Conservation (phyloP, 2,329 filamentous ascomycete genomes). For the Stachybotrys elegans region DNA sequence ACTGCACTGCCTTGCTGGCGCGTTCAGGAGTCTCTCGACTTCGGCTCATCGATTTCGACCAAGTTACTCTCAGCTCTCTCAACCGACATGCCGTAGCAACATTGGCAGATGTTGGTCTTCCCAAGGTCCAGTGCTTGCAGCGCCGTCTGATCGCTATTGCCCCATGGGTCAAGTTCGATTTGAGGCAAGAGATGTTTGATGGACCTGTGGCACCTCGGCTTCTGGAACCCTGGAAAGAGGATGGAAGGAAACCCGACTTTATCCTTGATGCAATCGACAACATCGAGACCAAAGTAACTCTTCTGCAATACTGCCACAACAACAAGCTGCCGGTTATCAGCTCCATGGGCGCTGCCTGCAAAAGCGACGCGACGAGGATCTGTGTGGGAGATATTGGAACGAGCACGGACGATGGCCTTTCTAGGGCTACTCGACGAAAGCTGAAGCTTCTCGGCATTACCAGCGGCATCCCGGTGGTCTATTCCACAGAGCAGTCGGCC, state of each 20-base stretch:
- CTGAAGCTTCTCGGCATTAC: constrained; percentile 74
- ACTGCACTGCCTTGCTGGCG: constrained; percentile 79
- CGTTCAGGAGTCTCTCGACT: constrained; percentile 86
- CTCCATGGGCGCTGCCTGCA: constrained; percentile 94
- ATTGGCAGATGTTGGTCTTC: constrained; percentile 84
- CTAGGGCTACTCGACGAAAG: constrained; percentile 73
- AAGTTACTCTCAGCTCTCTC: constrained; percentile 89
- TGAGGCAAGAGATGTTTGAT: constrained; percentile 78
- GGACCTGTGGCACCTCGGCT: constrained; percentile 59
- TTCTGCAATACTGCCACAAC: constrained; percentile 82
- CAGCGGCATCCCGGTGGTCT: constrained; percentile 85
- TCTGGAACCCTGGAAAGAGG: constrained; percentile 59
- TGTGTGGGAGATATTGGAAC: constrained; percentile 86
- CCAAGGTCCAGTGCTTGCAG: constrained; percentile 83
- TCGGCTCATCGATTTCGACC: constrained; percentile 92
- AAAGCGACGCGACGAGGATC: constrained; percentile 78
- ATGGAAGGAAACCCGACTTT: constrained; percentile 66
- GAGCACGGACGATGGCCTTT: constrained; percentile 84
- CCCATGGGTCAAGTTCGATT: constrained; percentile 89
- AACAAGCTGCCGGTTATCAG: constrained; percentile 79
- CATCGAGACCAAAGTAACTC: constrained; percentile 89
- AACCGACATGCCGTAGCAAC: constrained; percentile 97
- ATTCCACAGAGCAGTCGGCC: constrained; percentile 83
- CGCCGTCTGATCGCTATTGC: constrained; percentile 78
- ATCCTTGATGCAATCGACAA: constrained; percentile 99